A percentile compares a stretch with the other conserved stretches of the same genome.
phyloP scores from a whole-genome alignment of 345 rosid genomes.

The Lepidium africanum region DNA sequence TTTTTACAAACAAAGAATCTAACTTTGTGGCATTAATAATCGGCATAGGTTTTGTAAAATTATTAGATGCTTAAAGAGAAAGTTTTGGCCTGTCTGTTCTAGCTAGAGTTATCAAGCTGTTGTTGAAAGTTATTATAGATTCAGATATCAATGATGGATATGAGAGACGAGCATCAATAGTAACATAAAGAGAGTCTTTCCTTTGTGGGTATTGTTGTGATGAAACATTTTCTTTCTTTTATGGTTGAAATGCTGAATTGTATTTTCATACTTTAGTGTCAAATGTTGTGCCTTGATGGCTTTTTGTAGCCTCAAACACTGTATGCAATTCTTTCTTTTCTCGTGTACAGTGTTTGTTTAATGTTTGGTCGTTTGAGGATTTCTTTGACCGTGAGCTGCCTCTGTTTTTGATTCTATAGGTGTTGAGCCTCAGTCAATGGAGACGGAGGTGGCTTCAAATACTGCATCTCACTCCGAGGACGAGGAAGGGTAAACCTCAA shows the following conservation, averaged over 20 bases:
- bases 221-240: not conserved
- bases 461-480: slow-evolving; percentile 41
- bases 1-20: not conserved
- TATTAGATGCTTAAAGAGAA: not conserved
- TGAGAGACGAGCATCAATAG: not conserved
- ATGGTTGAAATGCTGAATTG: slow-evolving; percentile 6
- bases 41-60: not conserved
- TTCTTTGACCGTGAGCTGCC: not conserved
- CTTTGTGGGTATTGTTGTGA: not conserved
- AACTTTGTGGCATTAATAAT: not conserved
- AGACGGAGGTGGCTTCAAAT: slow-evolving; percentile 24
- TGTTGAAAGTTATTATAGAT: slow-evolving; percentile 1
- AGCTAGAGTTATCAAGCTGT: not conserved
- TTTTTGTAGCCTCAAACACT: not conserved
- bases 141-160: not conserved
- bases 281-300: not conserved
- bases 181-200: not conserved
- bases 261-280: not conserved
- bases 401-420: slow-evolving; percentile 27
- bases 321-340: not conserved
- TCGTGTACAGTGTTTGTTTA: not conserved
- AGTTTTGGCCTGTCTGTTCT: not conserved
- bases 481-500: slow-evolving; percentile 37
- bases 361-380: not conserved
- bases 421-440: slow-evolving; percentile 30